These are phyloP conservation scores for Stenocarpella maydis DNA, from an alignment of 2,329 filamentous ascomycete species.

Conservation along the genomic window DNA sequence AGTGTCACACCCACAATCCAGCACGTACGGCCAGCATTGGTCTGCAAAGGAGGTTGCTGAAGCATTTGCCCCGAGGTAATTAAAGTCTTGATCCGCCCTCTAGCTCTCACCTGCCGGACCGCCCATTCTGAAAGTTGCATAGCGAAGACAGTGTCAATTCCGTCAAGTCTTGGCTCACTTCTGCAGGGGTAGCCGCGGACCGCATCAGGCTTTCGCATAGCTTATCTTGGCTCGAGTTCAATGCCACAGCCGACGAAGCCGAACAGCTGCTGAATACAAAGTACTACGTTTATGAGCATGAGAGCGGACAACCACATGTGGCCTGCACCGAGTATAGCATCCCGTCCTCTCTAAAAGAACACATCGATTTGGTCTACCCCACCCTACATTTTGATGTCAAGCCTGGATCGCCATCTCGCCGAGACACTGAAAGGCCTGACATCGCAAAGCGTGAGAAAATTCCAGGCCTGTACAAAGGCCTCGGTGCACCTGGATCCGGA, in stretches of 20 bases:
- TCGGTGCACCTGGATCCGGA: conserved; percentile 29
- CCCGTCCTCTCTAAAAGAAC: conserved; percentile 30
- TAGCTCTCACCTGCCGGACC: background rate
- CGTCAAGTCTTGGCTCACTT: conserved; percentile 29
- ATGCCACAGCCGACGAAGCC: conserved; percentile 30
- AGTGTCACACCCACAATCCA: conserved; percentile 30
- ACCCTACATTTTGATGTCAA: conserved; percentile 33
- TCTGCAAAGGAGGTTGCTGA: conserved; percentile 30
- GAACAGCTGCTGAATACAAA: conserved; percentile 34
- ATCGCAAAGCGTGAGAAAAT: conserved; percentile 4
- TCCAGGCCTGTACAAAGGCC: conserved; percentile 22
- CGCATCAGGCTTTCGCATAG: conserved; percentile 32
- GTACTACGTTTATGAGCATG: conserved; percentile 33
- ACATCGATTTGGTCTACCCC: conserved; percentile 34
- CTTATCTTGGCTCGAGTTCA: conserved; percentile 34
- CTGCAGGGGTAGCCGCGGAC: conserved; percentile 30
- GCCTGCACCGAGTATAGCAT: conserved; percentile 34
- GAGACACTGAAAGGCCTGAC: background rate
- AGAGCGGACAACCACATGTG: conserved; percentile 29
- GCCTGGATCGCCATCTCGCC: conserved; percentile 1
- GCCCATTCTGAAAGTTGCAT: background rate
- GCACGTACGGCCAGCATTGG: conserved; percentile 34
- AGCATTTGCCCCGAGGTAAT: conserved; percentile 31
- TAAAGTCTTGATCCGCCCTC: background rate
- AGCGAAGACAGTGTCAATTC: conserved; percentile 31